Evolutionary conservation across 345 rosid genomes (phyloP).

Genomic region (Laguncularia racemosa): DNA sequence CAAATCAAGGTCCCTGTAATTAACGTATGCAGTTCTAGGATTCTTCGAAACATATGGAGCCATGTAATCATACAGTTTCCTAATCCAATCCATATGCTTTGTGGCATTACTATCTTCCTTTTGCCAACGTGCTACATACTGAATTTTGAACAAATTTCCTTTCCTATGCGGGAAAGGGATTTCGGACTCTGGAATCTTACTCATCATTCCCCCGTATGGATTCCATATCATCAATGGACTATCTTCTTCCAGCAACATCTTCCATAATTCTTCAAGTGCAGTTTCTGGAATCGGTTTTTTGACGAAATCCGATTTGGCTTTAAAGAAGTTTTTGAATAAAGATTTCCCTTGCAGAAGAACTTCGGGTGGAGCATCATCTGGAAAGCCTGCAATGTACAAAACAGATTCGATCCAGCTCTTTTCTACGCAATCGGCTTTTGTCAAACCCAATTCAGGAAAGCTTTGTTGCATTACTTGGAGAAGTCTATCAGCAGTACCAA

Average conservation of each 20-base stretch:
- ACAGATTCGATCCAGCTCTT: conserved; percentile 28
- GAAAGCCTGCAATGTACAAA: conserved; percentile 9
- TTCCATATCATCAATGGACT: conserved; percentile 15
- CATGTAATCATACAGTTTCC: conserved; percentile 20
- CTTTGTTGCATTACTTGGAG: conserved; percentile 15
- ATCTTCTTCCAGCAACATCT: conserved; percentile 10
- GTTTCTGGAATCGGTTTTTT: conserved; percentile 23
- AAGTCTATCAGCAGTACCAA: conserved; percentile 7
- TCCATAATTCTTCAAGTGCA: conserved; percentile 20
- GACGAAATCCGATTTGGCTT: conserved; percentile 35
- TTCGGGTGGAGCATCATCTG: conserved; percentile 14
- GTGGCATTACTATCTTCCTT: neutral
- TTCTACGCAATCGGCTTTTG: conserved; percentile 20
- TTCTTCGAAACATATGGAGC: conserved; percentile 17
- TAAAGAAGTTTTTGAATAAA: conserved; percentile 15
- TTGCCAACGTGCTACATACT: neutral
- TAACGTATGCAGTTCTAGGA: conserved; percentile 20
- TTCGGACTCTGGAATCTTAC: conserved; percentile 18
- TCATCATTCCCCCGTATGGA: conserved; percentile 26
- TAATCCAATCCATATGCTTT: conserved; percentile 16
- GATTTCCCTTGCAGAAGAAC: conserved; percentile 24
- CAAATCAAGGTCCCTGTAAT: conserved; percentile 25
- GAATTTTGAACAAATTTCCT: conserved; percentile 15
- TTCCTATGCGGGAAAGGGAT: conserved; percentile 27
- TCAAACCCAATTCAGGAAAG: conserved; percentile 34